Base-by-base conservation (phyloP, 2,329 filamentous ascomycete genomes). In the Pseudomassariella vexata region DNA sequence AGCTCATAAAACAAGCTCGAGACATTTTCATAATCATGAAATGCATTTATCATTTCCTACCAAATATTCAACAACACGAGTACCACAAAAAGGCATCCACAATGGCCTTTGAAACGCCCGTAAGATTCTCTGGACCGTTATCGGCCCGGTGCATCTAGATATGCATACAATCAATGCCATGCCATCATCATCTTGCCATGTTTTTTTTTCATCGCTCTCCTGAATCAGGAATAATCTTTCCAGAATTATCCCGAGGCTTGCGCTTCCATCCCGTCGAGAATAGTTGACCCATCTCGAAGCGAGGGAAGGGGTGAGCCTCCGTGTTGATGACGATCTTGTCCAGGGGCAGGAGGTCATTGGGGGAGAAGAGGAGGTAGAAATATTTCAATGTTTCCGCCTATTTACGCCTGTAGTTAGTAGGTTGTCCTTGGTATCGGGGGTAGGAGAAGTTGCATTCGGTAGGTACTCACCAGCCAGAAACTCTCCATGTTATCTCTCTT, bases 371-470 rank as follows among this genome's bases (percentile, higher is more conserved):
- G 24, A 98, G 76, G 58, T 95, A 98, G 56, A 98, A 84, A 57
- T 98, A 98, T 63, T 98, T 98, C 26, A 98, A 68, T 15, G 92
- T 98, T 65, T 98, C 92, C 28, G 92, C 89, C 83, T 87, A 37
- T 16, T n/a, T 35, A 26, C 40, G 16, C 41, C 24, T 12, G 30
- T 19, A 32, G n/a, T 20, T 42, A 37, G 38, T 28, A n/a, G 28
- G n/a, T n/a, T n/a, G n/a, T n/a, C n/a, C n/a, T n/a, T 22, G 5
- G 15, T 18, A 28, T 23, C 19, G 14, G 24, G 12, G 14, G 9
- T 8, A 11, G 14, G 5, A n/a, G 8, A 27, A 17, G 15, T 15
- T 5, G 5, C 14, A 9, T 18, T 16, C 7, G 18, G 31, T 4
- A 11, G 22, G 23, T 30, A 66, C 82, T 64, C 63, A 86, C 83